phyloP scores from a whole-genome alignment of 2,329 filamentous ascomycete species.

The Venturia asperata region DNA sequence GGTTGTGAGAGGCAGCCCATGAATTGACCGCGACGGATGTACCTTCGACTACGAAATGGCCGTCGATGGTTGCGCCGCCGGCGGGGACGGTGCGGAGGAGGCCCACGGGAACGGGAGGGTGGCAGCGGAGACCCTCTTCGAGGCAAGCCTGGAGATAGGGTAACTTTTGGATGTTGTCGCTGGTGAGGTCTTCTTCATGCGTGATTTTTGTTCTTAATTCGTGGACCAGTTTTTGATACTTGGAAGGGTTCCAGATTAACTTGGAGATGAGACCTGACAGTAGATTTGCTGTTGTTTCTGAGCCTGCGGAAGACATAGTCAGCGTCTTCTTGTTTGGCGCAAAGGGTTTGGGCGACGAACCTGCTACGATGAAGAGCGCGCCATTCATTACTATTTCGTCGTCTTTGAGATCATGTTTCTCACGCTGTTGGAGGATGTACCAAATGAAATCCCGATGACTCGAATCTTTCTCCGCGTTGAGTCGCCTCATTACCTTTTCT shows the following conservation, averaged over 20 bases:
- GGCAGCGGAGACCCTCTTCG: slow-evolving; percentile 41
- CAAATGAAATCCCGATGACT: slow-evolving; percentile 33
- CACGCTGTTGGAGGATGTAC: slow-evolving; percentile 30
- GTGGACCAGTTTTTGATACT: slow-evolving; percentile 14
- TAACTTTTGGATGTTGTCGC: slow-evolving; percentile 22
- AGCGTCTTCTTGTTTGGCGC: neutral
- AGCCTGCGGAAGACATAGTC: neutral
- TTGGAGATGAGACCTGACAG: slow-evolving; percentile 18
- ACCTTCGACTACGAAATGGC: slow-evolving; percentile 13
- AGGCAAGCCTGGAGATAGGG: slow-evolving; percentile 41
- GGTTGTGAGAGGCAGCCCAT: slow-evolving; percentile 25
- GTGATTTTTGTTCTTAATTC: slow-evolving; percentile 19
- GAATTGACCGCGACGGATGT: slow-evolving; percentile 26
- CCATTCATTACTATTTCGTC: slow-evolving; percentile 20
- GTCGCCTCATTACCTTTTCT: slow-evolving; percentile 26
- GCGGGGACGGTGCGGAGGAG: slow-evolving; percentile 28
- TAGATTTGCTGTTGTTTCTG: slow-evolving; percentile 21
- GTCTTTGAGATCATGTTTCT: slow-evolving; percentile 29
- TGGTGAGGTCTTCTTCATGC: slow-evolving; percentile 16
- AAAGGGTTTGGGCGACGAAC: neutral
- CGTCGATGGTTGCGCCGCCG: slow-evolving; percentile 19
- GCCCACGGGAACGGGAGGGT: slow-evolving; percentile 40
- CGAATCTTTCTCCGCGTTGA: slow-evolving; percentile 25
- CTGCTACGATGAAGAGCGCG: slow-evolving; percentile 24
- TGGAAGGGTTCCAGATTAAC: slow-evolving; percentile 18